These are phyloP conservation scores for Camelina sativa DNA, from an alignment of 345 rosid species.

Conservation along the genomic window DNA sequence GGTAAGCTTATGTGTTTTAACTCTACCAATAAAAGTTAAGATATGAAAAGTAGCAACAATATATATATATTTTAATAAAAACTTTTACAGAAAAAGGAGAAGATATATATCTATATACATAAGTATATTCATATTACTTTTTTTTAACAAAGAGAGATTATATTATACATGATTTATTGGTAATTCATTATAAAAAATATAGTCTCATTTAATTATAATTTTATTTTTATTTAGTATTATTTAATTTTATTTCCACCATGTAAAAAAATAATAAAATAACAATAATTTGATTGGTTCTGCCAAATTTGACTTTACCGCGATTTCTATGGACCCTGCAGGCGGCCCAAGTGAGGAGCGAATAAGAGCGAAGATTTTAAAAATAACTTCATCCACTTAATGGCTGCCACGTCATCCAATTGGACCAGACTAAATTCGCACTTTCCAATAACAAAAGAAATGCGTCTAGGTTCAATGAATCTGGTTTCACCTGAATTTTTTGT, in stretches of 20 bases:
- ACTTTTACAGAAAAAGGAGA: neutral
- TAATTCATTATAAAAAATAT: neutral
- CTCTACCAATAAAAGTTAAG: neutral
- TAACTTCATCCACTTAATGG: conserved; percentile 12
- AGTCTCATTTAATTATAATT: neutral
- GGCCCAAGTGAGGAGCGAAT: conserved; percentile 5
- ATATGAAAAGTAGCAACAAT: neutral
- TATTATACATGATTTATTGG: neutral
- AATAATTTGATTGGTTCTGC: neutral
- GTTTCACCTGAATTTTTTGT: conserved; percentile 1
- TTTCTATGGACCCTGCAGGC: neutral
- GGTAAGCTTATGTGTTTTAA: conserved; percentile 11
- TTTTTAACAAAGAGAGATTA: neutral
- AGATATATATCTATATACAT: neutral
- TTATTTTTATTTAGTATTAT: neutral
- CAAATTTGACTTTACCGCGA: conserved; percentile 28
- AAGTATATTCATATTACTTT: neutral
- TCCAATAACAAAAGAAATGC: neutral
- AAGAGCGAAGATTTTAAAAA: conserved; percentile 3
- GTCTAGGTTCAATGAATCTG: conserved; percentile 54
- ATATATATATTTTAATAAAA: no score
- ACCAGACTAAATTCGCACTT: conserved; percentile 20
- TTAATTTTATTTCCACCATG: neutral
- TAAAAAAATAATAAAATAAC: neutral
- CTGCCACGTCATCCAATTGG: conserved; percentile 18